phyloP scores from a whole-genome alignment of 768 basidiomycete species.

The Collybia sp. region DNA sequence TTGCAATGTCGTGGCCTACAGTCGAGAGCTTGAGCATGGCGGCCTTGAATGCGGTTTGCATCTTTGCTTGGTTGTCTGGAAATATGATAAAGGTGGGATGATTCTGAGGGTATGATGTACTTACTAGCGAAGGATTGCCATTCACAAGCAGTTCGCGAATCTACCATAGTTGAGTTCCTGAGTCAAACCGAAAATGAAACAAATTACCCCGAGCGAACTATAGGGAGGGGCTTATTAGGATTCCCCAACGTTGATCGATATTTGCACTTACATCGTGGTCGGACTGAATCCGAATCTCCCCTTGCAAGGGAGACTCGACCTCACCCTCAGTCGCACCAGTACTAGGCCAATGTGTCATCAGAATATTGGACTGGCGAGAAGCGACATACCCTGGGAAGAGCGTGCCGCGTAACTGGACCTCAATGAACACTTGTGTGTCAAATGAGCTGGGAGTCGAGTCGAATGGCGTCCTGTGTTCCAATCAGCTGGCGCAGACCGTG shows the following conservation, averaged over 20 bases:
- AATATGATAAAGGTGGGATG: background rate
- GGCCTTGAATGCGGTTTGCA: conserved; percentile 17
- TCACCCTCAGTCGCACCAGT: conserved; percentile 31
- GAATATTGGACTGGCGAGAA: conserved; percentile 4
- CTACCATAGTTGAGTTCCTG: too few relatives aligned
- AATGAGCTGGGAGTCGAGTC: background rate
- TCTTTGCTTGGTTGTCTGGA: conserved; percentile 14
- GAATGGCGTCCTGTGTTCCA: conserved; percentile 23
- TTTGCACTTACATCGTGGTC: conserved; percentile 22
- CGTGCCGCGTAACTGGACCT: conserved; percentile 30
- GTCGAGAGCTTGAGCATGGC: conserved; percentile 28
- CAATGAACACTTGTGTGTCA: background rate
- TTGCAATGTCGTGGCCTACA: conserved; percentile 18
- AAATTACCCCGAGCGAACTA: conserved; percentile 19
- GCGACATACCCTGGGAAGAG: conserved; percentile 30
- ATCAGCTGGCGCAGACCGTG: background rate
- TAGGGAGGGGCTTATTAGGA: background rate
- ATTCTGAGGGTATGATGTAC: conserved; percentile 3
- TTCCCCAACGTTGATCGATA: background rate
- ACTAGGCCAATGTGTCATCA: conserved; percentile 11
- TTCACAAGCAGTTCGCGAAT: conserved; percentile 37
- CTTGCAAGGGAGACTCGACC: conserved; percentile 30
- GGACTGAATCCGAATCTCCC: conserved; percentile 39
- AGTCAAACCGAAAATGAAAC: too few relatives aligned
- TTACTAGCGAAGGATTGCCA: conserved; percentile 39